Evolutionary conservation across 2,329 filamentous ascomycete species (phyloP), one percentile per base, ranked within the genome.

Genomic region (Hysterium pulicare): DNA sequence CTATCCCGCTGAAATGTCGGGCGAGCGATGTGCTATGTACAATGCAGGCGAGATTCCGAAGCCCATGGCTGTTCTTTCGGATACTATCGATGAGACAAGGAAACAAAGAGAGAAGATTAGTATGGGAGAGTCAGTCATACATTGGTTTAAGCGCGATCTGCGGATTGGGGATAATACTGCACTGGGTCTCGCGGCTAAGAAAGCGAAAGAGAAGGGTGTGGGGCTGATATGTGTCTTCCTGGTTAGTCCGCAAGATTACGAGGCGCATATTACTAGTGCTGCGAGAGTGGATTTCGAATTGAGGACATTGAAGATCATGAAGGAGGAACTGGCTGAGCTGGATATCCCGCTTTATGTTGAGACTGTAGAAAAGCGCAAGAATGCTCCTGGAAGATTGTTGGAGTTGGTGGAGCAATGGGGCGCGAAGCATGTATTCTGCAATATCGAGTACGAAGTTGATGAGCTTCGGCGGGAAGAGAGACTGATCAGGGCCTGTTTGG

Each of bases 391-490:
- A 1, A 73, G 82, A 3, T 72, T 95, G 8, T 53, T 86, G 2
- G 76, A 83, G 39, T 69, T 90, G 31, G 79, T 86, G 61, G 70
- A 79, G 22, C 71, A 81, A 47, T 95, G 88, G 89, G 79, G 79
- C 0, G 84, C 81, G 1, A 83, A 75, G 37, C 86, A 93, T 55
- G 51, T 95, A 2, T 94, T 82, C 56, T 82, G 86, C 36, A 95
- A 95, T 59, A 81, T 90, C 44, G 90, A 95, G 62, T 95, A 95
- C 57, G 90, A 95, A 63, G 88, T 94, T 0, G 90, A 96, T 59
- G 90, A 95, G 68, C 68, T 95, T 44, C 75, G 90, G 33, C 76
- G 90, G 5, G 90, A 96, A 55, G 81, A 82, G 1, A 73, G 72
- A 21, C 68, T 95, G 56, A 75, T 87, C 1, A 75, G 71, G 21